Base-by-base conservation (phyloP, 2,329 filamentous ascomycete genomes). In the Tricladium varicosporioides region DNA sequence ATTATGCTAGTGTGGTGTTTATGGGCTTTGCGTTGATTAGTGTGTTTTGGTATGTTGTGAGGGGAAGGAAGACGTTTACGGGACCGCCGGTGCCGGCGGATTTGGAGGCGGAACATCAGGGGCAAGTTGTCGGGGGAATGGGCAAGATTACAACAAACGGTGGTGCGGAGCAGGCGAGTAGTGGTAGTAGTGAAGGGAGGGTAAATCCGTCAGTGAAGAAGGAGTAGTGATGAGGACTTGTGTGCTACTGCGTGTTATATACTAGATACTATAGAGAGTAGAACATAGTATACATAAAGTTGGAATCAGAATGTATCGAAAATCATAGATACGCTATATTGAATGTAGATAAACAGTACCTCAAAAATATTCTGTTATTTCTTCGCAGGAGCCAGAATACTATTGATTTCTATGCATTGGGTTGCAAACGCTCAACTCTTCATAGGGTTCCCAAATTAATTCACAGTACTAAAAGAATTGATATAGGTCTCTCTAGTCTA, bases 1-100 rank as follows among this genome's bases (percentile, higher is more conserved):
- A 88, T 70, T 88, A 87, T 67, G 84, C 85, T 2, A 83, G 79
- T 15, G 84, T 83, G 7, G 85, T 87, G 5, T 87, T 88, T 71
- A 79, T 81, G 2, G 83, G 80, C 0, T 87, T 88, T 57, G 85
- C 78, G 0, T 62, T 72, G 13, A 81, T 87, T 58, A 85, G 83
- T 51, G 70, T 85, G 10, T 61, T 75, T 2, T 88, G 85, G 85
- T 88, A 88, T 70, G 77, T 86, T 61, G 76, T 75, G 1, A 81
- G 83, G 66, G 85, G 83, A 7, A 74, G 84, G 51, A 85, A 84
- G 71, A 79, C 83, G 61, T 88, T 88, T 64, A 84, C 76, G 2
- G 85, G 85, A 0, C 85, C 85, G 3, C 65, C 65, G 14, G 62
- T 69, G 8, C 59, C 63, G 11, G 60, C 56, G 9, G 66, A 68